phyloP scores from a whole-genome alignment of 2,329 filamentous ascomycete species.

The Coniochaeta hoffmannii region DNA sequence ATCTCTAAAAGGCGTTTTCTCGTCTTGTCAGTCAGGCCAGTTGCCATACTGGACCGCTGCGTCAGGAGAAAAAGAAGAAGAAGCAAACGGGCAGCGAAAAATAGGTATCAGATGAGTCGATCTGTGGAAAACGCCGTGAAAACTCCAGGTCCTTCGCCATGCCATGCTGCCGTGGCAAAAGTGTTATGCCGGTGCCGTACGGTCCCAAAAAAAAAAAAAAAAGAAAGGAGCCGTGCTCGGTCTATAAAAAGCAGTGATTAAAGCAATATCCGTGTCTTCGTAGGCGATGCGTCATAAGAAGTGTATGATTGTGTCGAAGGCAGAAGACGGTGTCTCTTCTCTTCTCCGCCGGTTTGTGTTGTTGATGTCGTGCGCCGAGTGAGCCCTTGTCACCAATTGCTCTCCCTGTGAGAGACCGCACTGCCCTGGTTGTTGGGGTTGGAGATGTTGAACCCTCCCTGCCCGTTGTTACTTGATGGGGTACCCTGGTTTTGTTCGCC shows the following conservation, averaged over 20 bases:
- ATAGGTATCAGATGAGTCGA: neutral
- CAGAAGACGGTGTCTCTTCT: neutral
- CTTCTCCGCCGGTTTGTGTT: neutral
- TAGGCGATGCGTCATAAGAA: neutral
- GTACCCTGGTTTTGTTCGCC: too few species aligned
- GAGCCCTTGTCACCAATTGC: neutral
- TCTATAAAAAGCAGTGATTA: neutral
- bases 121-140: neutral
- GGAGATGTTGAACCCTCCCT: neutral
- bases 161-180: neutral
- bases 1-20: neutral
- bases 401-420: neutral
- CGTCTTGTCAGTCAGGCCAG: neutral
- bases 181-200: neutral
- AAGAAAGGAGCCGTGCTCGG: neutral
- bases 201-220: neutral
- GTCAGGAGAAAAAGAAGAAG: neutral
- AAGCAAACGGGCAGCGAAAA: neutral
- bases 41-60: neutral
- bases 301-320: neutral
- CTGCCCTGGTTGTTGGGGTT: neutral
- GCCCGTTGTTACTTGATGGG: neutral
- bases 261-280: neutral
- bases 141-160: neutral
- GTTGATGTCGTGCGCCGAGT: neutral